phyloP scores from a whole-genome alignment of 345 rosid species.

The Citrus mangshanensis region DNA sequence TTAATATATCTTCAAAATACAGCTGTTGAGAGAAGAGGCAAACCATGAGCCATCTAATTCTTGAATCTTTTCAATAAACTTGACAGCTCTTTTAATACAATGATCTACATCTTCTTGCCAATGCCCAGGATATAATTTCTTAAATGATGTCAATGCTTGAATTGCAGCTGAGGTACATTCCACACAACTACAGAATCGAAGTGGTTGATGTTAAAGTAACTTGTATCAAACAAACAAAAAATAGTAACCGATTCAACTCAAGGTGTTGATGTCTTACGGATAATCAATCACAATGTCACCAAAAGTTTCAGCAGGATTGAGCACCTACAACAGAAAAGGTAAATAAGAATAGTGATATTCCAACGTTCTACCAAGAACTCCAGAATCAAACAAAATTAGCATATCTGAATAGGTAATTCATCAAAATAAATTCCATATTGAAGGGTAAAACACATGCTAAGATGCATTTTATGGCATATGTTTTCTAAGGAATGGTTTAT shows the following conservation, averaged over 20 bases:
- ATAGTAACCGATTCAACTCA: constrained; percentile 7
- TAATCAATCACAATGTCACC: constrained; percentile 97
- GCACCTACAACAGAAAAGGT: constrained; percentile 44
- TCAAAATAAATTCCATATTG: neutral
- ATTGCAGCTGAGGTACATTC: constrained; percentile 95
- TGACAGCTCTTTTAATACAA: constrained; percentile 66
- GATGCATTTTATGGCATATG: neutral
- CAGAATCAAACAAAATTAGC: neutral
- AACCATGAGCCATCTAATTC: constrained; percentile 92
- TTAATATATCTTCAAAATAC: neutral
- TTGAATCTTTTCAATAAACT: constrained; percentile 71
- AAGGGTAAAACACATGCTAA: neutral
- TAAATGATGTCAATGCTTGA: constrained; percentile 78
- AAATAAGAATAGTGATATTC: neutral
- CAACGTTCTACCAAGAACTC: neutral
- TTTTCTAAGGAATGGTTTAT: neutral
- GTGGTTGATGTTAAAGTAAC: constrained; percentile 15
- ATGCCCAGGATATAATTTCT: constrained; percentile 70
- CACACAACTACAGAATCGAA: constrained; percentile 55
- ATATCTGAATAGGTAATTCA: neutral
- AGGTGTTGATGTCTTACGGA: constrained; percentile 58
- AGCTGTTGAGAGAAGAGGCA: constrained; percentile 21
- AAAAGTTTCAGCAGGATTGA: constrained; percentile 98
- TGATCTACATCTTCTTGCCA: constrained; percentile 63
- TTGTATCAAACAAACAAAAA: neutral